Conservation (phyloP, 2,329 filamentous ascomycete genomes). For the Cladosporium sphaerospermum region DNA sequence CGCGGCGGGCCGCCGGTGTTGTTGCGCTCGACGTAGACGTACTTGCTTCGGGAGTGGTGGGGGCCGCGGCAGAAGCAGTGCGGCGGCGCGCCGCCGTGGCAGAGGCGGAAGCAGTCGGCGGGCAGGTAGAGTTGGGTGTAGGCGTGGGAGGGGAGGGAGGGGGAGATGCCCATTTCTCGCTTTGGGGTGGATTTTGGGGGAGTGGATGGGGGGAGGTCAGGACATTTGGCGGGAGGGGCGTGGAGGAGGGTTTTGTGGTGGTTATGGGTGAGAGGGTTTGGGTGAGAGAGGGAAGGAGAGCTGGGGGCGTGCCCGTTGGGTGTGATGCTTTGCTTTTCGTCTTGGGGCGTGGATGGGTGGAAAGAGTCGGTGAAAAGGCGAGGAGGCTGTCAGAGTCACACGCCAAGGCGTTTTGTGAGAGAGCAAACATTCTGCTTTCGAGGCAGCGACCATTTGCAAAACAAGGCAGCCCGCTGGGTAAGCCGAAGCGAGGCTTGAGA, state of each 20-base stretch:
- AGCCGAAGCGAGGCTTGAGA: too few species aligned
- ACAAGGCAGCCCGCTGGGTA: too few species aligned
- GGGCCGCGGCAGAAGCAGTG: slow-evolving; percentile 19
- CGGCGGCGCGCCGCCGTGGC: slow-evolving; percentile 9
- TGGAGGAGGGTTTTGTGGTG: background rate
- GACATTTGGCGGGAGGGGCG: background rate
- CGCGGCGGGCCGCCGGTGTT: slow-evolving; percentile 12
- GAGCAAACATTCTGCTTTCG: too few species aligned
- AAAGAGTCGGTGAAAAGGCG: too few species aligned
- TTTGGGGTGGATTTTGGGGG: background rate
- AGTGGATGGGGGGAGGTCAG: background rate
- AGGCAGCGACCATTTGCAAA: too few species aligned
- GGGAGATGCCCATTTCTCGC: slow-evolving; percentile 21
- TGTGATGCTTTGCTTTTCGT: too few species aligned
- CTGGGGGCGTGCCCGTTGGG: too few species aligned
- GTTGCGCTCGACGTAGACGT: slow-evolving; percentile 23
- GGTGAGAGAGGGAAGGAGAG: background rate
- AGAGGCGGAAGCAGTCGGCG: slow-evolving; percentile 21
- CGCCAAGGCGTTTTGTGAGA: too few species aligned
- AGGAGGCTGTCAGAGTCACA: too few species aligned
- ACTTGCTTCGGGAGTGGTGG: slow-evolving; percentile 15
- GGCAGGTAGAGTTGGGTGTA: slow-evolving; percentile 21
- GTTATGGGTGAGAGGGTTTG: background rate
- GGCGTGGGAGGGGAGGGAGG: slow-evolving; percentile 15
- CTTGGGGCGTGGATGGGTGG: too few species aligned